Percentiles rank a stretch among this genome's conserved stretches.
These are phyloP conservation scores for Bipolaris bicolor DNA, from an alignment of 2,329 filamentous ascomycete species.

Conservation along the genomic window DNA sequence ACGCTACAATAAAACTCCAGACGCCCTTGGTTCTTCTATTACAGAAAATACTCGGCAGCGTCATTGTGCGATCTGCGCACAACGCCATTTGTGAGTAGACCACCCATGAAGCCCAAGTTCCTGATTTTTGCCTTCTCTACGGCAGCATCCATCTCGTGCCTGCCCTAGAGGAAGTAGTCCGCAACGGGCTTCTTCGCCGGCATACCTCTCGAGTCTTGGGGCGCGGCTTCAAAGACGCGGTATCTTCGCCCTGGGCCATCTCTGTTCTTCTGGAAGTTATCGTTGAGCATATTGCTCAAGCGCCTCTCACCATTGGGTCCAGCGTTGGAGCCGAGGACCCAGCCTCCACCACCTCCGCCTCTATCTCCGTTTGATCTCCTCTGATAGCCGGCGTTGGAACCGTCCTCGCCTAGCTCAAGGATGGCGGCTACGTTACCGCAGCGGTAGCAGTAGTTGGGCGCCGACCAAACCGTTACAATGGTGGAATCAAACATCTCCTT, in stretches of 20 bases:
- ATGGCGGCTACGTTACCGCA: conserved; percentile 78
- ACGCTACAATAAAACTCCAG: conserved; percentile 6
- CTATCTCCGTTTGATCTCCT: conserved; percentile 70
- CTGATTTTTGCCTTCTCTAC: not conserved
- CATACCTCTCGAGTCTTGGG: conserved; percentile 96
- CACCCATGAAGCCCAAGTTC: not conserved
- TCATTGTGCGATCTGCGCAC: not conserved
- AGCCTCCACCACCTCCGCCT: conserved; percentile 53
- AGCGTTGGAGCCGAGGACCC: conserved; percentile 44
- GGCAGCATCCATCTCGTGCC: not conserved
- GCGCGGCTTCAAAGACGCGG: conserved; percentile 93
- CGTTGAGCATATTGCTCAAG: conserved; percentile 49
- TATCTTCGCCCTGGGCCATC: conserved; percentile 85
- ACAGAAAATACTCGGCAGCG: not conserved
- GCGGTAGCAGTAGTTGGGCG: conserved; percentile 73
- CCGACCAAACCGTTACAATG: conserved; percentile 94
- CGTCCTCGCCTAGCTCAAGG: conserved; percentile 88
- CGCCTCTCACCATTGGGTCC: conserved; percentile 42
- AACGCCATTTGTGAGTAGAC: not conserved
- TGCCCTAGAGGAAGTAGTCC: conserved; percentile 81
- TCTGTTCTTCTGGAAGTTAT: conserved; percentile 52
- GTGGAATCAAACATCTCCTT: conserved; percentile 94
- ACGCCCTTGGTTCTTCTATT: conserved; percentile 6
- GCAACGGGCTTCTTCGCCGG: conserved; percentile 97
- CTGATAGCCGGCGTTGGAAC: conserved; percentile 57